Evolutionary conservation across 352 stramenopile species (phyloP), one percentile per base, ranked within the genome.

Genomic region (Phytophthora hybrid): DNA sequence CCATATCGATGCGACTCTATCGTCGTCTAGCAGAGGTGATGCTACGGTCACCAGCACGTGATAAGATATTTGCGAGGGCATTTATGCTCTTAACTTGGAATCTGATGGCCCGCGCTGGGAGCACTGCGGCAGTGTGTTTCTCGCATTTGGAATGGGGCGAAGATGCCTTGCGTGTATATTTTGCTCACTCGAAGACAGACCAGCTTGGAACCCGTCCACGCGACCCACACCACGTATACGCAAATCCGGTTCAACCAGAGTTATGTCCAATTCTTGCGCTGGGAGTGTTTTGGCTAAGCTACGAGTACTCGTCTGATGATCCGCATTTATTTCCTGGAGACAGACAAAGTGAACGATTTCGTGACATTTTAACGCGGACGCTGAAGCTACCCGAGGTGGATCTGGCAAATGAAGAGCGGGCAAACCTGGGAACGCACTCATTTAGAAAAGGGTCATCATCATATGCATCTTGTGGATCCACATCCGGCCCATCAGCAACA

Each of bases 171-270:
- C 61, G 70, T 18, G 71, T 84, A 0, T 80, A 73, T 46, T 86
- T 84, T 41, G 69, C 75, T 0, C 67, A 85, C 26, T 82, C 77
- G 67, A 82, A 84, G 34, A 82, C 74, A 10, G 64, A 81, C 19
- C 68, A 86, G 21, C 46, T 47, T 7, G 29, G 49, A 8, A 29
- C 44, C 10, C 44, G 16, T n/a, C 65, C 71, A 29, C 57, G 59
- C 4, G 76, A 86, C 54, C 74, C 76, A 18, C 64, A 57, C 11
- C 76, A 82, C 44, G 29, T 82, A 8, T 84, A 82, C 39, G 63
- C 73, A 21, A 82, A 84, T 49, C 76, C 73, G 39, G 21, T 71
- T 1, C 2, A 32, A 18, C 79, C 65, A n/a, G 53, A 76, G 46
- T 63, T 82, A 0, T 85, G 76, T n/a, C 69, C 69, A 6, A 66